These are phyloP conservation scores for Dentipellis sp. DNA, from an alignment of 768 basidiomycete genomes.

Conservation along the genomic window DNA sequence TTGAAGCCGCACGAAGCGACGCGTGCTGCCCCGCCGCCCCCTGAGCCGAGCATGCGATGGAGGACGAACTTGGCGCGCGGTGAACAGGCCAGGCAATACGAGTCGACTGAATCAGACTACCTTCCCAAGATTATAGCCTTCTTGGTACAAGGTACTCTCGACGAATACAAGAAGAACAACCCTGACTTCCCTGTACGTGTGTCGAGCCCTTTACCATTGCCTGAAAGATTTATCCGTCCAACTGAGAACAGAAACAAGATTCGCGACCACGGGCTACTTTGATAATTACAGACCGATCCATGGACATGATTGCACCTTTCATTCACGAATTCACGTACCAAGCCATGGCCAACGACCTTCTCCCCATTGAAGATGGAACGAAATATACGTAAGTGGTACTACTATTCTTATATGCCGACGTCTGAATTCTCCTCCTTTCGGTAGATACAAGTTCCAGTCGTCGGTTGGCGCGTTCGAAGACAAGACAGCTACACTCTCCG, in stretches of 20 bases:
- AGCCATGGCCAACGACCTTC: constrained; percentile 94
- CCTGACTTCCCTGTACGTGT: constrained; percentile 75
- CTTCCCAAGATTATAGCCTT: constrained; percentile 76
- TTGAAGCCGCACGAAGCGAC: constrained; percentile 61
- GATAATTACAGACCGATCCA: constrained; percentile 91
- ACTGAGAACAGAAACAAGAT: constrained; percentile 20
- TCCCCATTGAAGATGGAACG: constrained; percentile 79
- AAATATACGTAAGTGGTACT: constrained; percentile 66
- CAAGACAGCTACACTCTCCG: constrained; percentile 78
- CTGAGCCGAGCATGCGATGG: constrained; percentile 63
- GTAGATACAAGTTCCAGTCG: constrained; percentile 89
- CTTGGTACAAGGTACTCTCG: constrained; percentile 75
- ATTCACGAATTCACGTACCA: constrained; percentile 99
- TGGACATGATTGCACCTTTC: constrained; percentile 88
- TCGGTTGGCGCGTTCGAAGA: constrained; percentile 81
- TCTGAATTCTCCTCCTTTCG: background rate
- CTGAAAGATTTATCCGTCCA: constrained; percentile 24
- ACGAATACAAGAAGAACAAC: constrained; percentile 81
- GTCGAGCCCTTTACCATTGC: constrained; percentile 20
- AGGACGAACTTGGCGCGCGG: constrained; percentile 75
- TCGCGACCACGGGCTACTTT: constrained; percentile 67
- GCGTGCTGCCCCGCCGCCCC: constrained; percentile 51
- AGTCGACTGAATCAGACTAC: constrained; percentile 67
- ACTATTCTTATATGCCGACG: background rate
- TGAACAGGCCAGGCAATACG: constrained; percentile 55